Conservation (phyloP, 148 eudicot genomes). For the Pouteria glomerata region DNA sequence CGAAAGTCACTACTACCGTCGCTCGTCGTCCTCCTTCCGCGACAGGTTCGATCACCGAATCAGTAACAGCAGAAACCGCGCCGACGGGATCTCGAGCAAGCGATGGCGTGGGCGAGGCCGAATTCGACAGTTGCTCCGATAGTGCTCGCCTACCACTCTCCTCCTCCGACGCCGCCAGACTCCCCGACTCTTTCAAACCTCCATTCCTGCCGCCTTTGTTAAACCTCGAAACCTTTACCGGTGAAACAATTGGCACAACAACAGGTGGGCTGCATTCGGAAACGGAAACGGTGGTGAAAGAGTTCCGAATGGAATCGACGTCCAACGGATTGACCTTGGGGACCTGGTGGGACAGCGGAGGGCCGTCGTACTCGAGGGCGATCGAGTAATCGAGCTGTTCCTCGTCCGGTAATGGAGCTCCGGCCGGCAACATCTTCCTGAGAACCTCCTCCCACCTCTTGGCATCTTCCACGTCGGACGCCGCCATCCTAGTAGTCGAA, state of each 20-base stretch:
- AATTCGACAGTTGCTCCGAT: background rate
- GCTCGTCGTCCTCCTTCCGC: background rate
- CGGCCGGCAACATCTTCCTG: slow-evolving; percentile 33
- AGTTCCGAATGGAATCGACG: slow-evolving; percentile 5
- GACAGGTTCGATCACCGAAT: background rate
- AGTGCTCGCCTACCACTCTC: background rate
- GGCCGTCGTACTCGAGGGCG: slow-evolving; percentile 29
- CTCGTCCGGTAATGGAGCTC: slow-evolving; percentile 35
- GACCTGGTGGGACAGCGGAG: slow-evolving; percentile 6
- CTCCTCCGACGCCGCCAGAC: background rate
- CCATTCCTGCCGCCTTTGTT: background rate
- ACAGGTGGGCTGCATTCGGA: slow-evolving; percentile 1
- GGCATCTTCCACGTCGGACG: slow-evolving; percentile 11
- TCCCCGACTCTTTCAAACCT: background rate
- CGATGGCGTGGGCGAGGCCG: background rate
- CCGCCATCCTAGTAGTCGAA: background rate
- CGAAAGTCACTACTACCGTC: slow-evolving; percentile 7
- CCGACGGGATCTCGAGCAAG: background rate
- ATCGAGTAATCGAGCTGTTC: slow-evolving; percentile 37
- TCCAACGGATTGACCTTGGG: slow-evolving; percentile 12
- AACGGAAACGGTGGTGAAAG: background rate
- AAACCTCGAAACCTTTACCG: slow-evolving; percentile 11
- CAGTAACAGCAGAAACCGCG: background rate
- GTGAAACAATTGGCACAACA: background rate
- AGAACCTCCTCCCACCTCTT: slow-evolving; percentile 20